Evolutionary conservation across 2,329 filamentous ascomycete genomes (phyloP).

Genomic region (Juglanconis oblonga): DNA sequence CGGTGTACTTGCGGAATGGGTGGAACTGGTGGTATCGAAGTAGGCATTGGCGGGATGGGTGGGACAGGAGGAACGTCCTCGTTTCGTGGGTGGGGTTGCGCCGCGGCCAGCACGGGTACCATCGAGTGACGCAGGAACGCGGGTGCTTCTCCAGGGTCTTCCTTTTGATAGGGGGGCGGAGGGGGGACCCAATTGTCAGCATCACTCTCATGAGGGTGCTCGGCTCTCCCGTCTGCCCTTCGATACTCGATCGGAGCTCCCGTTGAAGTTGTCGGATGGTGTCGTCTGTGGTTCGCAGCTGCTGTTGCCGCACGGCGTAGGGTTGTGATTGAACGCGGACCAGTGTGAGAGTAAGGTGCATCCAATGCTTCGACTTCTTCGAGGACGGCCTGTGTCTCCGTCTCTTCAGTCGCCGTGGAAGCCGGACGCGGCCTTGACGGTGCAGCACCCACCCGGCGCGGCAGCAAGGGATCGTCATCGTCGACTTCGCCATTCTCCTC

Average conservation of each 20-base stretch:
- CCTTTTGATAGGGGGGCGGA: conserved; percentile 74
- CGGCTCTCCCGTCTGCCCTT: conserved; percentile 65
- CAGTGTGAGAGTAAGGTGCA: conserved; percentile 69
- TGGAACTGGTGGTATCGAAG: conserved; percentile 24
- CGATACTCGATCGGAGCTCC: conserved; percentile 59
- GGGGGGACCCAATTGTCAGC: conserved; percentile 87
- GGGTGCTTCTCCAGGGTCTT: conserved; percentile 56
- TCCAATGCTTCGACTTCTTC: conserved; percentile 64
- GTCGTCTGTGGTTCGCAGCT: conserved; percentile 69
- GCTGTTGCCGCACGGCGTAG: conserved; percentile 72
- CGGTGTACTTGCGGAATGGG: conserved; percentile 9
- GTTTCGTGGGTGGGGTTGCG: not conserved
- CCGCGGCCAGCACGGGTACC: conserved; percentile 31
- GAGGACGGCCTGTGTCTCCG: conserved; percentile 45
- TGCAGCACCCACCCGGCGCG: conserved; percentile 43
- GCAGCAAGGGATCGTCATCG: conserved; percentile 51
- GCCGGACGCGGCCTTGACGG: conserved; percentile 23
- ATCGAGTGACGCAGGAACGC: conserved; percentile 52
- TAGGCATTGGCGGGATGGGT: conserved; percentile 24
- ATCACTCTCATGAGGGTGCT: conserved; percentile 81
- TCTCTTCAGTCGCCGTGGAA: conserved; percentile 31
- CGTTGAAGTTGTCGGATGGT: conserved; percentile 54
- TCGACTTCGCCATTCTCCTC: conserved; percentile 26
- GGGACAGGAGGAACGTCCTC: conserved; percentile 20
- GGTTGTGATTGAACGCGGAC: conserved; percentile 66